A percentile compares a stretch with the other conserved stretches of the same genome.
phyloP scores from a whole-genome alignment of 2,329 filamentous ascomycete genomes.

The Colletotrichum neosansevieriae region DNA sequence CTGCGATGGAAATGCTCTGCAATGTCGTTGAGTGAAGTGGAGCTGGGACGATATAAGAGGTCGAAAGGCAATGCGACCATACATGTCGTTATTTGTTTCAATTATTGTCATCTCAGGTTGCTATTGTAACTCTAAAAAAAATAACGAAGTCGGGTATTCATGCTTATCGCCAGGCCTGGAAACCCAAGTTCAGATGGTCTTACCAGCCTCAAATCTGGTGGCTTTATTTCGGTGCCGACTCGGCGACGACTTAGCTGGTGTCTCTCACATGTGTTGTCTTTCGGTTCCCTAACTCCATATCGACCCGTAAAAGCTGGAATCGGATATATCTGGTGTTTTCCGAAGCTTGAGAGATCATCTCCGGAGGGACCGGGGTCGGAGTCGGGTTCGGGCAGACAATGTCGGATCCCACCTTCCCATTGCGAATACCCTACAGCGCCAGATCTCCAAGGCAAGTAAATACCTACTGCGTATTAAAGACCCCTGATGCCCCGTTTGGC shows the following conservation, averaged over 20 bases:
- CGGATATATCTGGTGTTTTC: too few species aligned
- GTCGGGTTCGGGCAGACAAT: too few species aligned
- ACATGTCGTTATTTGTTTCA: background rate
- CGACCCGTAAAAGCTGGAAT: too few species aligned
- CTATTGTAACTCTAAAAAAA: background rate
- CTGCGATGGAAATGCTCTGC: background rate
- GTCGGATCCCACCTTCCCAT: too few species aligned
- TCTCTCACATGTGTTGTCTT: too few species aligned
- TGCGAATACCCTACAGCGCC: too few species aligned
- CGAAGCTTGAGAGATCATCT: too few species aligned
- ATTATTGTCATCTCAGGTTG: slow-evolving; percentile 6
- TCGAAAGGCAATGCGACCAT: background rate
- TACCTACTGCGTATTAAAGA: too few species aligned
- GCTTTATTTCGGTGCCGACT: slow-evolving; percentile 1
- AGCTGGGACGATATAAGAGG: background rate
- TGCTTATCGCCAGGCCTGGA: slow-evolving; percentile 15
- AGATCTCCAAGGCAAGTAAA: too few species aligned
- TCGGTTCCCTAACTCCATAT: background rate
- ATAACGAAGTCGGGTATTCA: background rate
- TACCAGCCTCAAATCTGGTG: slow-evolving; percentile 5
- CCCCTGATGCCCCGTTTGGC: too few species aligned
- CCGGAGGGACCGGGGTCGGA: too few species aligned
- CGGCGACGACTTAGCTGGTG: background rate
- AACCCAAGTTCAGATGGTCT: slow-evolving; percentile 5
- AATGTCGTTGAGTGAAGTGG: background rate